phyloP scores from a whole-genome alignment of 305 asterid genomes.

The Fraxinus ornus region DNA sequence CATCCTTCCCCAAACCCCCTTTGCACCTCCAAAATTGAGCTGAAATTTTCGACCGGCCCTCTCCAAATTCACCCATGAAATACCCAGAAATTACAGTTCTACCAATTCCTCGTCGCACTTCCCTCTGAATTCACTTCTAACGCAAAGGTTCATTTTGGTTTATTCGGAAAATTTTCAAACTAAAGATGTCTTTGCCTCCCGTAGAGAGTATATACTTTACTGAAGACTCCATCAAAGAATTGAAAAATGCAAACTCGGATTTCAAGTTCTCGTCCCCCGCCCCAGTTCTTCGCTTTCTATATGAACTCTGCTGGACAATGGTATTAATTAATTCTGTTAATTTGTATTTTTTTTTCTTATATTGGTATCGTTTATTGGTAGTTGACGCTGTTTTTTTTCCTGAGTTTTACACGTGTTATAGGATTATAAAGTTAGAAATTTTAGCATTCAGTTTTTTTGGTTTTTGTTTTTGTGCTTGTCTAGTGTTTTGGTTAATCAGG shows the following conservation, averaged over 20 bases:
- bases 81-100: constrained; percentile 22
- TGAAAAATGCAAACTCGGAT: constrained; percentile 57
- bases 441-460: not conserved
- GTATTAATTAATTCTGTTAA: constrained; percentile 33
- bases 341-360: not conserved
- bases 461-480: not conserved
- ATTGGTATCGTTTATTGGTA: not conserved
- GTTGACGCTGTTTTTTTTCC: not conserved
- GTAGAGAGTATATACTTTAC: constrained; percentile 58
- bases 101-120: constrained; percentile 1
- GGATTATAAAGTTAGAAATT: not conserved
- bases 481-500: not conserved
- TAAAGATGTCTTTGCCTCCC: constrained; percentile 63
- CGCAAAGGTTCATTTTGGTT: constrained; percentile 3
- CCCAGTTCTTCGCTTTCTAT: constrained; percentile 73
- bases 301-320: constrained; percentile 75
- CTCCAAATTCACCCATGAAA: constrained; percentile 25
- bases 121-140: constrained; percentile 1
- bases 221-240: constrained; percentile 66
- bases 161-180: constrained; percentile 3
- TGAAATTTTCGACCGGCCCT: constrained; percentile 32
- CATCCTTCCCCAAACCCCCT: constrained; percentile 33
- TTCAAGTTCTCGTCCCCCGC: constrained; percentile 63
- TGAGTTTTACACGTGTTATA: not conserved
- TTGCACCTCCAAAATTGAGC: constrained; percentile 28